Conservation (phyloP, 2,329 filamentous ascomycete genomes). For the Aphanoascus verrucosus region DNA sequence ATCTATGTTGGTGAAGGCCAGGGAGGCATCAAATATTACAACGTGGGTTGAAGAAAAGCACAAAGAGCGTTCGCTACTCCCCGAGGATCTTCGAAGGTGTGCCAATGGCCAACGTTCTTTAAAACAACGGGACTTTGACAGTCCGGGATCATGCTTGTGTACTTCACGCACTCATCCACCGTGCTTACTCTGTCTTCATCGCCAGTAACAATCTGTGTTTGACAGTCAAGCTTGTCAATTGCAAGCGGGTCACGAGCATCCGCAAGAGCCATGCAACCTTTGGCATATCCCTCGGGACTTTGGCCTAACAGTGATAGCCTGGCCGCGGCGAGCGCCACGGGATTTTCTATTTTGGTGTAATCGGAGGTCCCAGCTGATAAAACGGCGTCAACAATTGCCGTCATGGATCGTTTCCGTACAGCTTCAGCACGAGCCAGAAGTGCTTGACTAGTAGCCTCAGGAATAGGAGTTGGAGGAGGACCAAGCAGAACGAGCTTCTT, state of each 20-base stretch:
- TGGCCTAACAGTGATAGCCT: conserved; percentile 38
- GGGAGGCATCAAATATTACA: neutral
- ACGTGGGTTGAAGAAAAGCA: neutral
- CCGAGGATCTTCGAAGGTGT: conserved; percentile 39
- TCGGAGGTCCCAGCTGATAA: conserved; percentile 29
- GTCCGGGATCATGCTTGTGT: conserved; percentile 18
- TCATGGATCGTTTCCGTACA: conserved; percentile 39
- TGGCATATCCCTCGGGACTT: conserved; percentile 47
- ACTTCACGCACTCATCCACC: conserved; percentile 27
- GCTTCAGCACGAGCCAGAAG: conserved; percentile 29
- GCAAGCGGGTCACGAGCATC: conserved; percentile 27
- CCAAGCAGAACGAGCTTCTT: conserved; percentile 40
- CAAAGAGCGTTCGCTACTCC: conserved; percentile 2
- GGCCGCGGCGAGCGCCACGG: conserved; percentile 35
- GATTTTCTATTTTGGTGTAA: conserved; percentile 30
- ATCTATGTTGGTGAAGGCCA: too few relatives aligned
- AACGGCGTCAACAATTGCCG: conserved; percentile 33
- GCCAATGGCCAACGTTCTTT: conserved; percentile 41
- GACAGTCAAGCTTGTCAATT: conserved; percentile 25
- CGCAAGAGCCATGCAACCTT: conserved; percentile 43
- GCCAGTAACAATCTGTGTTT: conserved; percentile 38
- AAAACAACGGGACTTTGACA: conserved; percentile 27
- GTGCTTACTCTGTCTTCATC: conserved; percentile 38
- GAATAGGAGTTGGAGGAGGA: conserved; percentile 39
- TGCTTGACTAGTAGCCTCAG: conserved; percentile 25